Evolutionary conservation across 129 eudicot genomes (phyloP).

Genomic region (Deinandra increscens): DNA sequence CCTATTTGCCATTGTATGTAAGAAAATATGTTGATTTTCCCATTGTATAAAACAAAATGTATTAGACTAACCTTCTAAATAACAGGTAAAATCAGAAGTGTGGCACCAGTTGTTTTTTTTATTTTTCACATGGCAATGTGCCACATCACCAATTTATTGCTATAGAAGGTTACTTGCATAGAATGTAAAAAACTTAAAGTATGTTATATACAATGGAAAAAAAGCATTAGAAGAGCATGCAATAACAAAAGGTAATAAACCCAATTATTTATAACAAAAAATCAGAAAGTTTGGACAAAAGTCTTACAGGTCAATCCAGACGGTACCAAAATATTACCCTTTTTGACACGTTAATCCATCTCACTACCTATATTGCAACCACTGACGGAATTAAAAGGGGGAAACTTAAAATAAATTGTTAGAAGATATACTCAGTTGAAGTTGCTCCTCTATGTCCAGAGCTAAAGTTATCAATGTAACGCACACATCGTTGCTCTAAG

Average conservation of each 20-base stretch:
- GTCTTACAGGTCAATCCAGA: not conserved
- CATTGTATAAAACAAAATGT: too few species aligned
- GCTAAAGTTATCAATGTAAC: constrained; percentile 94
- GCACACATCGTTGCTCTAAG: constrained; percentile 91
- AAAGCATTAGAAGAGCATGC: too few species aligned
- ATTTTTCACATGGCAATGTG: too few species aligned
- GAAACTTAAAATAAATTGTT: not conserved
- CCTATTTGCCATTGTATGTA: not conserved
- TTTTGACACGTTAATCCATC: not conserved
- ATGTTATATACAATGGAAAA: not conserved
- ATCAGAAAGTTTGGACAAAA: too few species aligned
- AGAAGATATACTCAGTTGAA: constrained; percentile 71
- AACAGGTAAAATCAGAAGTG: not conserved
- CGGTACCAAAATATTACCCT: not conserved
- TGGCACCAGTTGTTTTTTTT: not conserved
- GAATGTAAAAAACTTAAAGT: not conserved
- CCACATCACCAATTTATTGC: not conserved
- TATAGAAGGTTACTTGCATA: not conserved
- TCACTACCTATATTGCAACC: too few species aligned
- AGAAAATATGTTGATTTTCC: too few species aligned
- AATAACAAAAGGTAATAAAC: too few species aligned
- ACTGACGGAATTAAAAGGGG: too few species aligned
- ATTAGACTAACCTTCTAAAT: too few species aligned
- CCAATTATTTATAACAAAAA: too few species aligned
- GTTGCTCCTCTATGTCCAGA: constrained; percentile 99